Conservation (phyloP, 2,329 filamentous ascomycete species). For the Knufia fluminis region DNA sequence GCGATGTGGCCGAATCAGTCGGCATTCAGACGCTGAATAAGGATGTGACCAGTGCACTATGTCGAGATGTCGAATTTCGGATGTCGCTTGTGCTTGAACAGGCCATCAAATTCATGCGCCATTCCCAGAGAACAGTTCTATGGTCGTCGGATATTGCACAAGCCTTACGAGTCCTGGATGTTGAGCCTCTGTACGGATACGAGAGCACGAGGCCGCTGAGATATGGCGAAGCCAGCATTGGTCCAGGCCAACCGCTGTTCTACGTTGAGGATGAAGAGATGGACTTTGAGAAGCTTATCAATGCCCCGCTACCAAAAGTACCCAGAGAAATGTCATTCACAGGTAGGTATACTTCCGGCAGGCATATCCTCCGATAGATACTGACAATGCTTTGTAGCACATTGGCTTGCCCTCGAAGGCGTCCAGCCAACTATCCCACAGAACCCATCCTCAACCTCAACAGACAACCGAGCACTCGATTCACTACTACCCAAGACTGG, state of each 20-base stretch:
- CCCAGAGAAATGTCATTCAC: constrained; percentile 89
- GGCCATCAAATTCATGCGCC: constrained; percentile 91
- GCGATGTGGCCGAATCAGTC: constrained; percentile 91
- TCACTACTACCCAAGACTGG: constrained; percentile 69
- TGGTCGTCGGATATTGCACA: constrained; percentile 83
- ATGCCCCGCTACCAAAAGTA: constrained; percentile 88
- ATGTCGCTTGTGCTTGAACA: constrained; percentile 89
- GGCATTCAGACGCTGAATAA: constrained; percentile 74
- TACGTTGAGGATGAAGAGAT: constrained; percentile 98
- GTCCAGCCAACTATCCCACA: constrained; percentile 95
- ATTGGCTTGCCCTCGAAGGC: constrained; percentile 96
- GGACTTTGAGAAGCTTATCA: constrained; percentile 98
- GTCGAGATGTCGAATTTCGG: constrained; percentile 91
- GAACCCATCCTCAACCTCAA: constrained; percentile 65
- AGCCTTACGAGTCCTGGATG: constrained; percentile 75
- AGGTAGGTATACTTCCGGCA: constrained; percentile 44
- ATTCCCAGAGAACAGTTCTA: constrained; percentile 73
- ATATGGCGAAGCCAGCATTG: constrained; percentile 88
- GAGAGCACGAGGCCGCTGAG: constrained; percentile 80
- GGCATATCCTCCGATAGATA: too few species aligned
- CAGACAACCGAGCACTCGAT: constrained; percentile 74
- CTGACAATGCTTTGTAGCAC: constrained; percentile 46
- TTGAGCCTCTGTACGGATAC: constrained; percentile 74
- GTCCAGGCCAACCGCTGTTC: constrained; percentile 86
- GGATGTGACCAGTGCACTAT: constrained; percentile 76